Evolutionary conservation across 495 filamentous ascomycete genomes (phyloP).

Genomic region (Penicillium antarcticum): DNA sequence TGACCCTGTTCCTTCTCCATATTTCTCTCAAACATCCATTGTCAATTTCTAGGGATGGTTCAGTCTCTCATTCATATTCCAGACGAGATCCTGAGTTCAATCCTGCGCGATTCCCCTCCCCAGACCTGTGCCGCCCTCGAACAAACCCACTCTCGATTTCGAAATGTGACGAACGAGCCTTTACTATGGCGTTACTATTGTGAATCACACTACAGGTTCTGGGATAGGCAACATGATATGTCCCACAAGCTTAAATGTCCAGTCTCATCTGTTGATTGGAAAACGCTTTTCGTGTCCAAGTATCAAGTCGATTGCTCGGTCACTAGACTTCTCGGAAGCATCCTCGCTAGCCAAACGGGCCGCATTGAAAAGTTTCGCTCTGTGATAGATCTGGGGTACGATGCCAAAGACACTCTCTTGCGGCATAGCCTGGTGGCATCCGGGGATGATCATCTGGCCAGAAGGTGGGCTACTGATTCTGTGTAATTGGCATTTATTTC

Average conservation of each 20-base stretch:
- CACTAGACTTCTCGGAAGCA: constrained; percentile 60
- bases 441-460: constrained; percentile 75
- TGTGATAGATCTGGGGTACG: constrained; percentile 72
- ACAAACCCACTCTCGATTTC: constrained; percentile 60
- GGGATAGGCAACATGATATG: constrained; percentile 67
- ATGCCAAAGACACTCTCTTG: constrained; percentile 83
- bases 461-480: constrained; percentile 55
- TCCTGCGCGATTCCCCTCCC: constrained; percentile 60
- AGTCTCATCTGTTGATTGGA: constrained; percentile 71
- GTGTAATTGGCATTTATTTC: constrained; percentile 2
- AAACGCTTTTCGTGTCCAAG: constrained; percentile 61
- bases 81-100: constrained; percentile 70
- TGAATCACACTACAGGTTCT: constrained; percentile 60
- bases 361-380: constrained; percentile 65
- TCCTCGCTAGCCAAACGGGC: constrained; percentile 63
- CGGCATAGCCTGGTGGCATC: constrained; percentile 57
- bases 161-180: constrained; percentile 62
- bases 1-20: not conserved
- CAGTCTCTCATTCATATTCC: constrained; percentile 51
- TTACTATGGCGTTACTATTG: constrained; percentile 82
- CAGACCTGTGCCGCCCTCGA: constrained; percentile 45
- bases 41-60: constrained; percentile 31
- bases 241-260: constrained; percentile 48
- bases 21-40: not conserved
- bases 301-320: constrained; percentile 51